Evolutionary conservation across 2,329 filamentous ascomycete species (phyloP).

Genomic region (Penicillium sclerotigenum): DNA sequence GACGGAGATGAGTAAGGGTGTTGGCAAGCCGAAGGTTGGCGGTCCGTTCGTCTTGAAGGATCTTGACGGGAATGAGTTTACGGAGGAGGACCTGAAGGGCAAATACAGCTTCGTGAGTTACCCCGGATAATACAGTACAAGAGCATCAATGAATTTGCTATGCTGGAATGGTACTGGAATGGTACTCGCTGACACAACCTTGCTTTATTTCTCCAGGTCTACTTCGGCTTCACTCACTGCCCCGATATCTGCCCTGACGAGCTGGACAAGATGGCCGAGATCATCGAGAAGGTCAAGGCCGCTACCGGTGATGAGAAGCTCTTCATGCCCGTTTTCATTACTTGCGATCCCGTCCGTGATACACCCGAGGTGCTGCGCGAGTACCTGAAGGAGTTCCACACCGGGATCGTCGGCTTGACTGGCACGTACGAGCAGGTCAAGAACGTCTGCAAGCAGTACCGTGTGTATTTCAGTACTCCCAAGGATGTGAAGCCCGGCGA

Average conservation of each 20-base stretch:
- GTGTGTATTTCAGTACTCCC: slow-evolving; percentile 96
- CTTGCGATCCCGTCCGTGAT: slow-evolving; percentile 90
- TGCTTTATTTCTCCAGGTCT: slow-evolving; percentile 58
- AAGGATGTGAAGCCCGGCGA: slow-evolving; percentile 83
- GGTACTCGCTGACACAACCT: slow-evolving; percentile 1
- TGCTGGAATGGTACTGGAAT: not conserved
- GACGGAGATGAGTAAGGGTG: slow-evolving; percentile 87
- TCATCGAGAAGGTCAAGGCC: slow-evolving; percentile 68
- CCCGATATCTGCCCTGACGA: slow-evolving; percentile 99
- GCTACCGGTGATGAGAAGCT: slow-evolving; percentile 39
- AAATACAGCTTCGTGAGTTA: slow-evolving; percentile 61
- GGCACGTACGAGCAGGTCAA: slow-evolving; percentile 94
- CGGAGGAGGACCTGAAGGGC: slow-evolving; percentile 77
- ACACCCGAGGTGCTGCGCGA: slow-evolving; percentile 77
- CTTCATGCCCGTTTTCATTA: slow-evolving; percentile 83
- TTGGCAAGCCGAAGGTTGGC: slow-evolving; percentile 89
- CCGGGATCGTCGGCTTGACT: slow-evolving; percentile 79
- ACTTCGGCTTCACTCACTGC: slow-evolving; percentile 98
- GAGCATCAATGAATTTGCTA: not conserved
- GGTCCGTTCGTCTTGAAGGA: slow-evolving; percentile 80
- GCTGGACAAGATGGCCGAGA: slow-evolving; percentile 97
- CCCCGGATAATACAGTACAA: not conserved
- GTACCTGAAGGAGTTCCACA: slow-evolving; percentile 90
- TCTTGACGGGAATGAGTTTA: slow-evolving; percentile 74
- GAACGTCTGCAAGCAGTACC: slow-evolving; percentile 88